Base-by-base conservation (phyloP, 805 yeast species). In the Candida bentonensis region DNA sequence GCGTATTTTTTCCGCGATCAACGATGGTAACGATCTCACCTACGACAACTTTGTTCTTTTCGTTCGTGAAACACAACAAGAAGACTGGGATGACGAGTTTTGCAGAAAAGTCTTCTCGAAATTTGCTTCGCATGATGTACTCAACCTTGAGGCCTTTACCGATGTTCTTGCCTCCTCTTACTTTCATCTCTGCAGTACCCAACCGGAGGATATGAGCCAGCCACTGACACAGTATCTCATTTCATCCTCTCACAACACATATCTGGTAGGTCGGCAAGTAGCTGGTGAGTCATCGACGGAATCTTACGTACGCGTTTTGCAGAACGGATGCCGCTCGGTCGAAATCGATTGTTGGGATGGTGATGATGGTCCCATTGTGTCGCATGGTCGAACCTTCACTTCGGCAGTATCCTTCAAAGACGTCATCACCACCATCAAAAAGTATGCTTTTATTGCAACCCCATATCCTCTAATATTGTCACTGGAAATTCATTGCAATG, bases 341-440 rank as follows among this genome's bases (percentile, higher is more conserved):
- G 99, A 92, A 56, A 77, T 92, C 34, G 99, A 92, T 60, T 69
- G 92, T 20, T 92, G 98, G 98, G 95, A 89, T 64, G 83, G 80
- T 21, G 78, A 73, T 26, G 61, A 63, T 11, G 88, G 81, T 0
- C 98, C 98, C 0, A 74, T 84, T 0, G 96, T 92, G 0, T 81
- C 82, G 23, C 99, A 92, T 61, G 98, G 98, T 0, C 65, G 80
- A 42, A 76, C 95, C 0, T 74, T 92, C 49, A 85, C 97, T 0
- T 69, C 79, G 0, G 74, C 89, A 1, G 74, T 89, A 9, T 73
- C 77, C 1, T 71, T 89, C 23, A 59, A 66, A 9, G 79, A 78
- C 50, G 96, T 87, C 2, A 61, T 86, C 2, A 74, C 72, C 30
- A 75, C 86, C 0, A 76, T 94, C 9, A 72, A 79, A 52, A 84